phyloP scores from a whole-genome alignment of 768 basidiomycete species.

The Coprinopsis marcescibilis region DNA sequence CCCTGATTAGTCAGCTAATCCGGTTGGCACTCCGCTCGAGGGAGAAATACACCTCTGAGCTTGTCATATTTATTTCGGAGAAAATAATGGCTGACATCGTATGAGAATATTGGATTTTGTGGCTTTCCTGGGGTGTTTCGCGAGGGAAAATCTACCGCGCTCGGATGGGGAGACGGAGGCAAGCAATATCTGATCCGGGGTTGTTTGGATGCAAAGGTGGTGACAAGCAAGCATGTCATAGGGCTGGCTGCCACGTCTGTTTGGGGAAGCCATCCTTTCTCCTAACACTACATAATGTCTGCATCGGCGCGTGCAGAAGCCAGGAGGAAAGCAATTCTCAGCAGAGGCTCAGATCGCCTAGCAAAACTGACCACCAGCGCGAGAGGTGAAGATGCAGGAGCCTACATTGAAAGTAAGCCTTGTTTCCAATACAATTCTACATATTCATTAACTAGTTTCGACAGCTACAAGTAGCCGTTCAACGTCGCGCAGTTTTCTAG shows the following conservation, averaged over 20 bases:
- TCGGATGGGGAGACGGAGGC: constrained; percentile 4
- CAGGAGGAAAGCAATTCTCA: constrained; percentile 69
- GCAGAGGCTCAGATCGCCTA: constrained; percentile 65
- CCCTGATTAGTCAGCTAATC: background rate
- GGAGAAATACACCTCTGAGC: too few relatives aligned
- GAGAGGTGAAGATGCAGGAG: constrained; percentile 61
- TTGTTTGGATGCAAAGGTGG: background rate
- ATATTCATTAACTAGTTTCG: constrained; percentile 22
- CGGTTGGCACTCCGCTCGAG: too few relatives aligned
- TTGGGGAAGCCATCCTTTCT: background rate
- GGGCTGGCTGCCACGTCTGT: constrained; percentile 10
- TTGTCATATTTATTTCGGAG: too few relatives aligned
- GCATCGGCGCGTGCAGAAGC: constrained; percentile 73
- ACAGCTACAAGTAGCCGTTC: constrained; percentile 32
- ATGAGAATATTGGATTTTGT: background rate
- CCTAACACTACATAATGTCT: constrained; percentile 12
- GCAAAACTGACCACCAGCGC: constrained; percentile 72
- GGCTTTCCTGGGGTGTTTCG: background rate
- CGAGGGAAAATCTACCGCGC: too few relatives aligned
- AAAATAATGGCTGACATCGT: too few relatives aligned
- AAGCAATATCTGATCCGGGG: background rate
- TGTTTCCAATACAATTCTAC: background rate
- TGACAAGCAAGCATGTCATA: constrained; percentile 5
- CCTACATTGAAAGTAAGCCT: constrained; percentile 48
- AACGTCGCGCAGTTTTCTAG: constrained; percentile 32